Base-by-base conservation (phyloP, 2,329 filamentous ascomycete genomes). In the Neobulgaria alba region DNA sequence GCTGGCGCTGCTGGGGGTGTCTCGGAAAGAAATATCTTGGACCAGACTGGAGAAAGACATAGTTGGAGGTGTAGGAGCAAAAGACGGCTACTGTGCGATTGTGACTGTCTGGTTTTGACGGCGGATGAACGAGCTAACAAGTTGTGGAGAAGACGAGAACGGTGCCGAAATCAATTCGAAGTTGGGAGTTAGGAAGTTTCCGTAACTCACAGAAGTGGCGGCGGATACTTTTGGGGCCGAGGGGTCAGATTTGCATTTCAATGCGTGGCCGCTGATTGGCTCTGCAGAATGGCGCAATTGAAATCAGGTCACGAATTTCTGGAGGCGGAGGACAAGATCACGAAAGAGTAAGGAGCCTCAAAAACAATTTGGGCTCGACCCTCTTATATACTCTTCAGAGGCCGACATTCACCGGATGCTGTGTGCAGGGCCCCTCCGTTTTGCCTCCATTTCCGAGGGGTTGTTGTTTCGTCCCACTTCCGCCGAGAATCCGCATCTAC, bases 21-120 rank as follows among this genome's bases (percentile, higher is more conserved):
- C 76, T 53, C 75, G 75, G 47, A 79, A 69, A 19, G 72, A 71
- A 47, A 82, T 63, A 50, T 82, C 77, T 50, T 81, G 77, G 17
- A 82, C 75, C 39, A 82, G 74, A 56, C 72, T 79, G 30, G 77
- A 82, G 65, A 82, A 81, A 26, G 77, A 82, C 77, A 82, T 81
- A 45, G 39, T 58, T 33, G 31, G 38, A 31, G 19, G 9, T 16
- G 33, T 26, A 34, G 10, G 20, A 34, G 31, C 10, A 36, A 10
- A 34, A 4, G 15, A 21, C 7, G 19, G 33, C 17, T 12, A 26
- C 7, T 12, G 23, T n/a, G n/a, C n/a, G n/a, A n/a, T n/a, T n/a
- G n/a, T n/a, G n/a, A n/a, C 7, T 26, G 12, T 26, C 7, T 26
- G 23, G 12, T 26, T 26, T 26, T 12, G 23, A 26, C 23, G 7